Evolutionary conservation across 805 yeast genomes (phyloP).

Genomic region (Lipomyces mesembrius): DNA sequence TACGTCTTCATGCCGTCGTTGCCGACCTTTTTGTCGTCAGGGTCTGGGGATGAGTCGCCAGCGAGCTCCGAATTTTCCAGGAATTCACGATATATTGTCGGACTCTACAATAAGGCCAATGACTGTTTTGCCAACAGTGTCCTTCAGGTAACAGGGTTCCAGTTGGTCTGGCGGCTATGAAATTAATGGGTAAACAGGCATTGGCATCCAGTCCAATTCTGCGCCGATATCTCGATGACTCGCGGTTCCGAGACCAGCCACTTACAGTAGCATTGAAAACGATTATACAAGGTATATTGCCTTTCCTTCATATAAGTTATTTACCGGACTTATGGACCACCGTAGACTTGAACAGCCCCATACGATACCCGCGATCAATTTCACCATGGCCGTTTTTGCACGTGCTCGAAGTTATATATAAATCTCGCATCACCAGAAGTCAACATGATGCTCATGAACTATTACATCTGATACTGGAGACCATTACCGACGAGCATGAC

Average conservation of each 20-base stretch:
- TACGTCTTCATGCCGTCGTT: constrained; percentile 46
- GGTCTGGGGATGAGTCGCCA: constrained; percentile 11
- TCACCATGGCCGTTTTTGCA: constrained; percentile 81
- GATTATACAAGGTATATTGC: constrained; percentile 22
- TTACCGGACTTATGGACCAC: constrained; percentile 14
- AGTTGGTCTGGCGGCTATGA: not conserved
- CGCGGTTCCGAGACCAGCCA: constrained; percentile 23
- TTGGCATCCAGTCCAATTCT: constrained; percentile 29
- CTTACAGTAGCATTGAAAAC: constrained; percentile 33
- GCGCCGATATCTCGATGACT: constrained; percentile 25
- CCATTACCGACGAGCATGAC: constrained; percentile 68
- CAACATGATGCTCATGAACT: constrained; percentile 98
- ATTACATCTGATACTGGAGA: constrained; percentile 77
- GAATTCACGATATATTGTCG: constrained; percentile 63
- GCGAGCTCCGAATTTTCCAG: constrained; percentile 19
- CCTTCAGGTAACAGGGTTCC: constrained; percentile 58
- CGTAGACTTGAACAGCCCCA: constrained; percentile 63
- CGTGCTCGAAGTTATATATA: constrained; percentile 71
- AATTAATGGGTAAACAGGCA: constrained; percentile 17
- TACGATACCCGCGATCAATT: constrained; percentile 56
- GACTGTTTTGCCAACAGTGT: constrained; percentile 94
- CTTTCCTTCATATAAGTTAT: not conserved
- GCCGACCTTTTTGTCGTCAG: constrained; percentile 26
- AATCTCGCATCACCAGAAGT: constrained; percentile 71
- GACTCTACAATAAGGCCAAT: constrained; percentile 77